These are phyloP conservation scores for Ammopiptanthus mongolicus DNA, from an alignment of 306 rosid genomes.

Conservation along the genomic window DNA sequence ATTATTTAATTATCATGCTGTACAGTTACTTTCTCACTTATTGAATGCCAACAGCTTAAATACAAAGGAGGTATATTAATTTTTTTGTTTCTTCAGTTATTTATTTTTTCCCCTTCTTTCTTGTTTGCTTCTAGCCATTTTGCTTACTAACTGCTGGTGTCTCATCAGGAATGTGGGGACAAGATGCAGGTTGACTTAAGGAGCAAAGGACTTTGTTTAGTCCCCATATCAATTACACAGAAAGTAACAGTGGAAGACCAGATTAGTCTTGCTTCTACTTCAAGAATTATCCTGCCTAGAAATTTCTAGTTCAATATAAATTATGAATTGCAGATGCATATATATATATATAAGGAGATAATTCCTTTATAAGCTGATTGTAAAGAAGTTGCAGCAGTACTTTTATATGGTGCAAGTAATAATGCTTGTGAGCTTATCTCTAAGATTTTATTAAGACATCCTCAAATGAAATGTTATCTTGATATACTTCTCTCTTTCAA, in stretches of 20 bases:
- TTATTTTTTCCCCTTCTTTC: background rate
- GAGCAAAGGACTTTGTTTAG: conserved; percentile 34
- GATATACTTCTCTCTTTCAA: background rate
- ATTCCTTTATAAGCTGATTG: background rate
- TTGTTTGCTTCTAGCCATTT: background rate
- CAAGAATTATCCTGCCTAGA: conserved; percentile 9
- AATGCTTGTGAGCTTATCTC: background rate
- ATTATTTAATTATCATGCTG: background rate
- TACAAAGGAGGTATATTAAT: background rate
- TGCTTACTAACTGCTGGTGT: background rate
- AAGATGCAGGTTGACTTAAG: conserved; percentile 4
- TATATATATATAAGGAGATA: background rate
- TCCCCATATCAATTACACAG: conserved; percentile 21
- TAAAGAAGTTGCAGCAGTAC: background rate
- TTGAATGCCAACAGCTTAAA: background rate
- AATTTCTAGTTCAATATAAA: background rate
- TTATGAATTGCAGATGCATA: background rate
- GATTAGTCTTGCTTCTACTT: conserved; percentile 1
- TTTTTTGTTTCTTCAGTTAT: background rate
- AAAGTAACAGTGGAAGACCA: conserved; percentile 16
- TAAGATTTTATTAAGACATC: background rate
- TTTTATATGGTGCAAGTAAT: background rate
- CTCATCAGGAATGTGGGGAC: conserved; percentile 14
- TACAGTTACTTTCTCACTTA: background rate
- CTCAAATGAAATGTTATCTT: background rate